Base-by-base conservation (phyloP, 306 rosid species). In the Cucumis cinereus region DNA sequence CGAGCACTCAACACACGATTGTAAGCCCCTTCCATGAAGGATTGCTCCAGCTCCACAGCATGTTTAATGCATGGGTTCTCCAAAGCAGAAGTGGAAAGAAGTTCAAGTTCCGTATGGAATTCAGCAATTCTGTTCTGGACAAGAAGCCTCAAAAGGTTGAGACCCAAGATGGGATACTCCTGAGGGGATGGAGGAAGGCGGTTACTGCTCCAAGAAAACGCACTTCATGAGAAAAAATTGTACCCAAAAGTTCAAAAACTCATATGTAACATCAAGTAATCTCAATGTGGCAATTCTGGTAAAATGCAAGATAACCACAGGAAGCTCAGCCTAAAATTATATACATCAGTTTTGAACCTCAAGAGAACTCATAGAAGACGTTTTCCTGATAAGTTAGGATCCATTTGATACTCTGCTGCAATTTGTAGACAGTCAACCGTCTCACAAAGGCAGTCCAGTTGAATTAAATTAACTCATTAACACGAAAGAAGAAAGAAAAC, bases 1-100 rank as follows among this genome's bases (percentile, higher is more conserved):
- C 97, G 85, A 74, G 99, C 99, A 85, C 88, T 87, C 89, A 94
- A 85, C 41, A 94, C 99, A 26, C 96, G 96, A 59, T 94, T 94
- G 88, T 94, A 94, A 74, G 99, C 99, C 52, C 99, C 97, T 85
- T 94, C 99, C 99, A 94, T 95, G 81, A 95, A 95, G 78, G 99
- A 95, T 80, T 95, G 99, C 85, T 95, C 99, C 86, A 95, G 82
- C 89, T 95, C 98, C 81, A 92, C 99, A 6, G 98, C 98, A 86
- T 92, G 93, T 84, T 89, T 92, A 40, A 95, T 95, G 86, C 97
- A 95, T 63, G 92, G 87, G 83, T 92, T 86, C 82, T 95, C 99
- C 80, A 95, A 85, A 77, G 99, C 99, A 80, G 84, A 2, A 0
- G 97, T 79, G 20, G 99, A 88, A 49, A 95, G 98, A 77, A 92